Evolutionary conservation across 768 basidiomycete genomes (phyloP).

Genomic region (Chalciporus sphaerocephalus): DNA sequence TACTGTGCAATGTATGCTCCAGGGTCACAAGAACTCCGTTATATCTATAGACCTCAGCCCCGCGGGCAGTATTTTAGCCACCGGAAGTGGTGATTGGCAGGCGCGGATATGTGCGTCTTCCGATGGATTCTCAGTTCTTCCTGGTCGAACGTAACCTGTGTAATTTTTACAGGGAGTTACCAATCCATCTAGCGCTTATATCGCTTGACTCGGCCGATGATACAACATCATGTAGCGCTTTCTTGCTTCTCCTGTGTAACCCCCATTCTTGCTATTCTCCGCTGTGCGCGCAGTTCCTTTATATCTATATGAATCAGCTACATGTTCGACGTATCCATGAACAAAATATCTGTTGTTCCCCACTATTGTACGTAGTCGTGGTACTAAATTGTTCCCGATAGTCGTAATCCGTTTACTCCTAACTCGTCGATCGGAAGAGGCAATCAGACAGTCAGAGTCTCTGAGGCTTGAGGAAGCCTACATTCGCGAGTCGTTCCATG

Average conservation of each 20-base stretch:
- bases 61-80: constrained; percentile 57
- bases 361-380: constrained; percentile 4
- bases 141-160: constrained; percentile 1
- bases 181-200: constrained; percentile 23
- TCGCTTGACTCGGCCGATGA: constrained; percentile 8
- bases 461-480: background rate
- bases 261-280: background rate
- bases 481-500: no score
- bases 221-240: constrained; percentile 26
- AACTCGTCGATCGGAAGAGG: background rate
- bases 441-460: background rate
- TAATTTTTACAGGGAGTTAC: constrained; percentile 24
- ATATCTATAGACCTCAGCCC: constrained; percentile 70
- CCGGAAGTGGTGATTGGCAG: constrained; percentile 68
- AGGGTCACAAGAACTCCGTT: constrained; percentile 69
- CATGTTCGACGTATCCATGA: constrained; percentile 6
- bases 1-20: constrained; percentile 89
- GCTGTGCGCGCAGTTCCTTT: constrained; percentile 9
- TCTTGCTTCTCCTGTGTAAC: constrained; percentile 27
- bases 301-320: constrained; percentile 23
- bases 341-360: constrained; percentile 3
- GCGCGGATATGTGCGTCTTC: constrained; percentile 59
- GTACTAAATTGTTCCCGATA: background rate
- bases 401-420: constrained; percentile 1
- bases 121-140: background rate